phyloP scores from a whole-genome alignment of 148 eudicot genomes.

The Beta vulgaris region DNA sequence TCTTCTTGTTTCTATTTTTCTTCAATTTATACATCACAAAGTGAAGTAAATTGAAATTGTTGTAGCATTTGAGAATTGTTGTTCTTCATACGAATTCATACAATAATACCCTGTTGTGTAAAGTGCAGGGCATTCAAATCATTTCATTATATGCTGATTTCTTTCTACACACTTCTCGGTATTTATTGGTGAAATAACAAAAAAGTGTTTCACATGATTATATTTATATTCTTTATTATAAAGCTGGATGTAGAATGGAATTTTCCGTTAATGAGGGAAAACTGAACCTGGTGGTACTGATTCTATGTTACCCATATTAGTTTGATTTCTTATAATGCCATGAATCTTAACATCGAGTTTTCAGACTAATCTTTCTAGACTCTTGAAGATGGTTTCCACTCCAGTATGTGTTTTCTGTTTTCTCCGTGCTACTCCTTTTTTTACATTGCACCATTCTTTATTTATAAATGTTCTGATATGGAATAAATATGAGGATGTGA shows the following conservation, averaged over 20 bases:
- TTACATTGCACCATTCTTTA: too few species aligned
- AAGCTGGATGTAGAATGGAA: too few species aligned
- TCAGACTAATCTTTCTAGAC: neutral
- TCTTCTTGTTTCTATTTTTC: slow-evolving; percentile 12
- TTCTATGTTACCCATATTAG: neutral
- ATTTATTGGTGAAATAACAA: neutral
- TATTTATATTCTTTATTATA: neutral
- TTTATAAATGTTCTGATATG: too few species aligned
- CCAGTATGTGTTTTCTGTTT: too few species aligned
- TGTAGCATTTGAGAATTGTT: slow-evolving; percentile 21
- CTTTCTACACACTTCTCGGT: neutral
- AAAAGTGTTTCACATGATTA: neutral
- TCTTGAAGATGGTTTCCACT: neutral
- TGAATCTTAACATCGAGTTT: neutral
- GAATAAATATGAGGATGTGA: too few species aligned
- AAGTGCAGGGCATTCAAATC: neutral
- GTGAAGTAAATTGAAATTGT: slow-evolving; percentile 26
- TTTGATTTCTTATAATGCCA: neutral
- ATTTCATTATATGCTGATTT: neutral
- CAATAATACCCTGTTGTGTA: slow-evolving; percentile 17
- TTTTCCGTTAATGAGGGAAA: too few species aligned
- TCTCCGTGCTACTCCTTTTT: too few species aligned
- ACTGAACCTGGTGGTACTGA: neutral
- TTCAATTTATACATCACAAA: slow-evolving; percentile 28
- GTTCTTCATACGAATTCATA: slow-evolving; percentile 6